Conservation (phyloP, 2,329 filamentous ascomycete species). For the Epicoccum nigrum region DNA sequence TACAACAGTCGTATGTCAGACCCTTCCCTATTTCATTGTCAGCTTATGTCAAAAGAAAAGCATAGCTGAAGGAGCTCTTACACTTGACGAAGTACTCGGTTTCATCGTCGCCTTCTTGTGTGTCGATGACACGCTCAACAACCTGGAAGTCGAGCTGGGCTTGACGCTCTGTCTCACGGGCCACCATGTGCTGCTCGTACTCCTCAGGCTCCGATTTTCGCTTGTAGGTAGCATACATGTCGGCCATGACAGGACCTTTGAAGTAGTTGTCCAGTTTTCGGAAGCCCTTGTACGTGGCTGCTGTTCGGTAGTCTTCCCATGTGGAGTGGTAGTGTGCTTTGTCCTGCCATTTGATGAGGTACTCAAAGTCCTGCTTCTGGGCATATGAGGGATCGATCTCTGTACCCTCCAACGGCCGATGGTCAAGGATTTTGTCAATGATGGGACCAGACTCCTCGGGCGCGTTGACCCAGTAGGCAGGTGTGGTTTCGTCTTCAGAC, state of each 20-base stretch:
- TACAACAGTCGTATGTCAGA: constrained; percentile 89
- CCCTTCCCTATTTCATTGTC: constrained; percentile 67
- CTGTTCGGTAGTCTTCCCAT: constrained; percentile 81
- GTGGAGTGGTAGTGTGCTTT: constrained; percentile 95
- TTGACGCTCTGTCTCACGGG: constrained; percentile 88
- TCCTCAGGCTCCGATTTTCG: constrained; percentile 75
- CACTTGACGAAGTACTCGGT: constrained; percentile 95
- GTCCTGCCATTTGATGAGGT: constrained; percentile 93
- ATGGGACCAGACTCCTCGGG: constrained; percentile 80
- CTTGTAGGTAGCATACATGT: constrained; percentile 67
- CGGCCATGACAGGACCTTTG: constrained; percentile 78
- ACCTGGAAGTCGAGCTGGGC: constrained; percentile 88
- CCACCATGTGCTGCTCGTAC: constrained; percentile 92
- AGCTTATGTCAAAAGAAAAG: constrained; percentile 25
- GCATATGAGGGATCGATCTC: constrained; percentile 43
- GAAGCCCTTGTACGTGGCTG: constrained; percentile 79
- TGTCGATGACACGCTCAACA: constrained; percentile 89
- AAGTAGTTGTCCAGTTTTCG: constrained; percentile 96
- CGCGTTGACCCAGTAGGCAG: constrained; percentile 72
- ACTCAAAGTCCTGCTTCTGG: constrained; percentile 82
- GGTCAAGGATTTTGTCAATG: constrained; percentile 89
- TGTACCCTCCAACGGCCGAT: constrained; percentile 73
- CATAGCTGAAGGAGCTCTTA: constrained; percentile 39
- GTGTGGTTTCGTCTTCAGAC: constrained; percentile 67
- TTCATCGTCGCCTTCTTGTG: constrained; percentile 77